A percentile compares a stretch with the other conserved stretches of the same genome.
These are phyloP conservation scores for Aureobasidium lini DNA, from an alignment of 2,329 filamentous ascomycete genomes.

Conservation along the genomic window DNA sequence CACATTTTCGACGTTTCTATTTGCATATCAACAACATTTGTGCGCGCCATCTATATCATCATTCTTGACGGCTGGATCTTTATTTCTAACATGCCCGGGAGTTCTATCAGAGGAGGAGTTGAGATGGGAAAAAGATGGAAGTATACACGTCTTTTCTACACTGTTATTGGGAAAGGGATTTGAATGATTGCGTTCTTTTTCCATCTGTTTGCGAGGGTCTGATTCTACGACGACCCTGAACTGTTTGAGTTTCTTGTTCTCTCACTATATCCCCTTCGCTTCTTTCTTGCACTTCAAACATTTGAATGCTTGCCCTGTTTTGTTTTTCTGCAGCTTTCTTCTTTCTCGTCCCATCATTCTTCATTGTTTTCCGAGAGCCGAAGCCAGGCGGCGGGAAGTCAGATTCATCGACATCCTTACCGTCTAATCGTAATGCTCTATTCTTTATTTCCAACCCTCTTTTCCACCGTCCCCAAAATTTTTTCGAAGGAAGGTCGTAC, in stretches of 20 bases:
- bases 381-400: slow-evolving; percentile 9
- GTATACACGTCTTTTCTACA: background rate
- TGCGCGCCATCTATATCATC: slow-evolving; percentile 6
- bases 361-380: background rate
- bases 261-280: slow-evolving; percentile 2
- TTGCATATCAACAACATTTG: slow-evolving; percentile 8
- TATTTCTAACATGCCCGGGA: slow-evolving; percentile 3
- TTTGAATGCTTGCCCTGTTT: background rate
- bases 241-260: background rate
- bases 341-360: background rate
- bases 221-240: background rate
- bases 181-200: background rate
- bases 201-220: background rate
- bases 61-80: slow-evolving; percentile 9
- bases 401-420: slow-evolving; percentile 7
- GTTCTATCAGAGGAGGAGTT: background rate
- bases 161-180: background rate
- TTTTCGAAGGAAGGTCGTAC: no score
- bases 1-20: background rate
- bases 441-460: background rate
- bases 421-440: slow-evolving; percentile 12
- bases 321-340: background rate
- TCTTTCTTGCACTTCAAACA: background rate
- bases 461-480: no score
- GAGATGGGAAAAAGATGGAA: slow-evolving; percentile 2